Conservation (phyloP, 2,329 filamentous ascomycete genomes). For the Xylariaceae sp. region DNA sequence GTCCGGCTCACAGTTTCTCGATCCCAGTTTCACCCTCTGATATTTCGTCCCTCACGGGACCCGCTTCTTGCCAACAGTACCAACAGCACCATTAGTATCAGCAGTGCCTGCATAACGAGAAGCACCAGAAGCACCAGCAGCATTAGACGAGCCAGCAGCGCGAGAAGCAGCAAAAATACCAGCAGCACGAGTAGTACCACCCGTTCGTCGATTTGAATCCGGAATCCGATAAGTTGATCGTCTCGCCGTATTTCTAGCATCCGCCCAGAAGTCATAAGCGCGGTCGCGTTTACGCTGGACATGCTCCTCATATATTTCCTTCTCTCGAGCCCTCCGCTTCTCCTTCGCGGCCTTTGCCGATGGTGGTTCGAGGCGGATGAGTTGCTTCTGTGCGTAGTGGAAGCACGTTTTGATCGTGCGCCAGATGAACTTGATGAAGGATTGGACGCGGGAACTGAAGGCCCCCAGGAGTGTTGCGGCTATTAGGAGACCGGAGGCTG, state of each 20-base stretch:
- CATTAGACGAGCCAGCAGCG: too few species aligned
- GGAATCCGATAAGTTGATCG: conserved; percentile 35
- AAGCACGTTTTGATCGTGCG: conserved; percentile 5
- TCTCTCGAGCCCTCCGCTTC: conserved; percentile 16
- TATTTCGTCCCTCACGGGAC: too few species aligned
- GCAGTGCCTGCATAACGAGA: too few species aligned
- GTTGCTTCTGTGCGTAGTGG: conserved; percentile 11
- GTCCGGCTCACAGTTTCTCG: too few species aligned
- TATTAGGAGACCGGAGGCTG: conserved; percentile 46
- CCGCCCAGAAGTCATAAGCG: conserved; percentile 40
- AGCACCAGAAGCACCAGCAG: too few species aligned
- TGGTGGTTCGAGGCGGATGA: conserved; percentile 27
- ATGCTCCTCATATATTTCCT: conserved; percentile 20
- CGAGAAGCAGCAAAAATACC: too few species aligned
- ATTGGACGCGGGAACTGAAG: conserved; percentile 47
- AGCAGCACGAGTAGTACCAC: too few species aligned
- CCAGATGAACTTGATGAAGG: conserved; percentile 26
- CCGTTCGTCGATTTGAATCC: conserved; percentile 32
- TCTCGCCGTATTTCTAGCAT: conserved; percentile 31
- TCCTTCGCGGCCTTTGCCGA: conserved; percentile 23
- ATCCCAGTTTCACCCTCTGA: too few species aligned
- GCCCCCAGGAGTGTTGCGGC: conserved; percentile 49
- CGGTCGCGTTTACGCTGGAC: conserved; percentile 27
- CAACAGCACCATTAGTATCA: too few species aligned
- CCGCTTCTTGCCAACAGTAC: too few species aligned